Evolutionary conservation across 1,284 basidiomycete genomes (phyloP).

Genomic region (Microbotryum intermedium): DNA sequence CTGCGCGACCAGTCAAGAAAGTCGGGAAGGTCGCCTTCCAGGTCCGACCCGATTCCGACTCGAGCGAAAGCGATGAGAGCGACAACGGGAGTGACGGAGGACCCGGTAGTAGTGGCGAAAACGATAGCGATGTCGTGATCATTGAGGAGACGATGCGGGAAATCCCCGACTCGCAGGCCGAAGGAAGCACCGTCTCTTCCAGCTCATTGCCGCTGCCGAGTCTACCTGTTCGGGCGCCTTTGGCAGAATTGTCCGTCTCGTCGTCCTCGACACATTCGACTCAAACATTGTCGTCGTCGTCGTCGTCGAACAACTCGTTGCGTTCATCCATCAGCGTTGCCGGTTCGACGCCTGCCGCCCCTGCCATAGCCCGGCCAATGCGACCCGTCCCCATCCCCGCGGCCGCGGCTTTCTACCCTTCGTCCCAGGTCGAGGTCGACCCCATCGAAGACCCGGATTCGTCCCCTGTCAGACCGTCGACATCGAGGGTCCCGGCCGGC

Average conservation of each 20-base stretch:
- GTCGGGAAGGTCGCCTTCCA: too few relatives aligned
- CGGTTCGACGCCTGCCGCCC: background rate
- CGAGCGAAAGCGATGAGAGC: too few relatives aligned
- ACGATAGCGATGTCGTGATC: too few relatives aligned
- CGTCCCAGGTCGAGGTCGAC: slow-evolving; percentile 5
- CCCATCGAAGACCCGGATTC: slow-evolving; percentile 26
- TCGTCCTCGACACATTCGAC: background rate
- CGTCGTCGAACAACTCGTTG: slow-evolving; percentile 10
- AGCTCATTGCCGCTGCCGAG: background rate
- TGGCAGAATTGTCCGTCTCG: background rate
- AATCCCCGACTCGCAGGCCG: slow-evolving; percentile 21
- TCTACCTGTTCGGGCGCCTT: too few relatives aligned
- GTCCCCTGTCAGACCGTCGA: slow-evolving; percentile 1
- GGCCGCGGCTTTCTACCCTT: slow-evolving; percentile 1
- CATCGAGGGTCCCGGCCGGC: too few relatives aligned
- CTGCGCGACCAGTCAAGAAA: background rate
- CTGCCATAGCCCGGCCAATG: background rate
- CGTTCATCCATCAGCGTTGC: background rate
- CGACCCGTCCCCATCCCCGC: background rate
- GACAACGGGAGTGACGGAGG: too few relatives aligned
- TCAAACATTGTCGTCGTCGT: background rate
- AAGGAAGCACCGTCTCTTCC: background rate
- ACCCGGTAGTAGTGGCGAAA: too few relatives aligned
- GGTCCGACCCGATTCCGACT: too few relatives aligned
- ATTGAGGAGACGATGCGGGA: background rate